Evolutionary conservation across 2,329 filamentous ascomycete species (phyloP).

Genomic region (Metarhizium album): DNA sequence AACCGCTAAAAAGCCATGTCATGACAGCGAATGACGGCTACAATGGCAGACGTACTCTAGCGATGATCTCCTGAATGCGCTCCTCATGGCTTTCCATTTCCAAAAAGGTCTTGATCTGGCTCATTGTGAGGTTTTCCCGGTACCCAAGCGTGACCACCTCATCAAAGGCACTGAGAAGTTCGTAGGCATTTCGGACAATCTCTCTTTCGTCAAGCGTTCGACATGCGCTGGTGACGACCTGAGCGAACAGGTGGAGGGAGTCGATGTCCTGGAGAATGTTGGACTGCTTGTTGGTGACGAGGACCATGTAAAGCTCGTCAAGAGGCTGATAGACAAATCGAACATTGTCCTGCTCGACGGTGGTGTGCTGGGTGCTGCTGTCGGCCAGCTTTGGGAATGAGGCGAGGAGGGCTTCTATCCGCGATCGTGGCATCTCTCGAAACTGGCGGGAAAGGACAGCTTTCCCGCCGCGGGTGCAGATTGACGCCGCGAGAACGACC

Average conservation of each 20-base stretch:
- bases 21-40: slow-evolving; percentile 2
- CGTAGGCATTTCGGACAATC: slow-evolving; percentile 89
- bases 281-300: slow-evolving; percentile 98
- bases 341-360: slow-evolving; percentile 97
- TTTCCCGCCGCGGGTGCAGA: slow-evolving; percentile 97
- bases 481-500: slow-evolving; percentile 98
- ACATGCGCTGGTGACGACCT: slow-evolving; percentile 94
- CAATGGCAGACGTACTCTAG: slow-evolving; percentile 47
- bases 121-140: slow-evolving; percentile 88
- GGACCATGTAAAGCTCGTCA: slow-evolving; percentile 98
- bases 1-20: not conserved
- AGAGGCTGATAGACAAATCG: slow-evolving; percentile 98
- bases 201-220: slow-evolving; percentile 92
- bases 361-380: slow-evolving; percentile 93
- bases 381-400: slow-evolving; percentile 97
- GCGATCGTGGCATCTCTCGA: slow-evolving; percentile 90
- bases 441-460: slow-evolving; percentile 97
- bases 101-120: slow-evolving; percentile 97
- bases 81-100: slow-evolving; percentile 99
- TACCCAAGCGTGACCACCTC: slow-evolving; percentile 95
- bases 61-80: slow-evolving; percentile 96
- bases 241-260: slow-evolving; percentile 92
- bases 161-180: slow-evolving; percentile 91
- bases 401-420: slow-evolving; percentile 91
- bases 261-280: slow-evolving; percentile 99